phyloP scores from a whole-genome alignment of 1,284 basidiomycete species.

The Cutaneotrichosporon mucoides region DNA sequence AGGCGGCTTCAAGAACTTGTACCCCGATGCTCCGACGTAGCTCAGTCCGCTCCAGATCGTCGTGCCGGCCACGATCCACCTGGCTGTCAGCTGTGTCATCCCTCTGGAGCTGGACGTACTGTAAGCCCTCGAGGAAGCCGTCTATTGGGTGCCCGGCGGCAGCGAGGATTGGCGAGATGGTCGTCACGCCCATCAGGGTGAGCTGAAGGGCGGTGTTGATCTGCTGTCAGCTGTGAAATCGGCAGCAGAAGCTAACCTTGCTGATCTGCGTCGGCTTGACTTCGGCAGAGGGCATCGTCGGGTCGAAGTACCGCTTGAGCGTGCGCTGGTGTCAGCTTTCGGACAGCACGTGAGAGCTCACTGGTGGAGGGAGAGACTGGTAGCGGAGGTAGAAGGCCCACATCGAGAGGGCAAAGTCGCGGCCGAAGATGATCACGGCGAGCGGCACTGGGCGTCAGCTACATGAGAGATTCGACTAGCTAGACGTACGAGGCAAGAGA shows the following conservation, averaged over 20 bases:
- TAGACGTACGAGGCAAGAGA: conserved; percentile 68
- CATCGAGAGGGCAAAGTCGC: conserved; percentile 80
- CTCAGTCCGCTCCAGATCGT: conserved; percentile 90
- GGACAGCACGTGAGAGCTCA: conserved; percentile 41
- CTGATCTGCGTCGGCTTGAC: conserved; percentile 85
- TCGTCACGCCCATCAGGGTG: conserved; percentile 80
- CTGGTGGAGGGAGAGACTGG: conserved; percentile 78
- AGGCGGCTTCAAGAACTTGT: conserved; percentile 53
- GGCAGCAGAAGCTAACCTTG: conserved; percentile 58
- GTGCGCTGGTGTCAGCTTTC: conserved; percentile 65
- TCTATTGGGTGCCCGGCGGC: conserved; percentile 55
- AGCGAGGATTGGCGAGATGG: conserved; percentile 69
- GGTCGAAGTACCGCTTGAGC: conserved; percentile 86
- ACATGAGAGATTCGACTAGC: too few relatives aligned
- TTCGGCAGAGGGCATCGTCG: conserved; percentile 88
- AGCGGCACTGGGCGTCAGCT: conserved; percentile 62
- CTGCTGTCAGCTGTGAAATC: conserved; percentile 50
- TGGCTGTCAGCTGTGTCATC: conserved; percentile 39
- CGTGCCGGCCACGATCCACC: conserved; percentile 78
- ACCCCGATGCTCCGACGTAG: conserved; percentile 72
- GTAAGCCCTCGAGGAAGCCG: conserved; percentile 57
- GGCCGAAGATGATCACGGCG: conserved; percentile 78
- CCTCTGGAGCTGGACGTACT: conserved; percentile 52
- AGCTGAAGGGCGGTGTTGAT: conserved; percentile 92
- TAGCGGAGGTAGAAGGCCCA: conserved; percentile 94